Evolutionary conservation across 2,329 filamentous ascomycete species (phyloP).

Genomic region (Colletotrichum sp.): DNA sequence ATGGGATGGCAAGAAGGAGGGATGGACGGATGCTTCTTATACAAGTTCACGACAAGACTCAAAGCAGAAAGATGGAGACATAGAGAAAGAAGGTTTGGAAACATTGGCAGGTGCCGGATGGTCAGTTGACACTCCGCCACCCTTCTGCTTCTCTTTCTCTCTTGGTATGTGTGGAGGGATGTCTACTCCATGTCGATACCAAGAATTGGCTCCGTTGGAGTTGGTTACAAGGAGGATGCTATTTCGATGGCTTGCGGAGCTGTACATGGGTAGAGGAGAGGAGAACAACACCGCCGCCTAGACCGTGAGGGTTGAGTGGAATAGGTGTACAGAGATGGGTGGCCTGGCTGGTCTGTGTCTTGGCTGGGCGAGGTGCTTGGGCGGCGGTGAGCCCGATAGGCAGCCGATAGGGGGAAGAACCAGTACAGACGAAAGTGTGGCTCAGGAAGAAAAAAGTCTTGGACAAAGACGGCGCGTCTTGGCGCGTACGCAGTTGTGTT

Average conservation of each 20-base stretch:
- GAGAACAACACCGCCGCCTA: background rate
- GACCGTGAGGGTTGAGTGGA: background rate
- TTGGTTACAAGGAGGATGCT: conserved; percentile 1
- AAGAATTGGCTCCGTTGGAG: background rate
- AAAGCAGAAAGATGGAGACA: background rate
- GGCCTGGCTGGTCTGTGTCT: background rate
- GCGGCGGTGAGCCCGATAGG: background rate
- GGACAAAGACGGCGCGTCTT: background rate
- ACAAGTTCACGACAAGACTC: background rate
- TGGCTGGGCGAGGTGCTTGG: background rate
- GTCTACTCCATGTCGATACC: background rate
- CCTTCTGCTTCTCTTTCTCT: background rate
- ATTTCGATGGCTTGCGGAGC: background rate
- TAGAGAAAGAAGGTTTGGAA: background rate
- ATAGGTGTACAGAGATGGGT: background rate
- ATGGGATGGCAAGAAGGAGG: background rate
- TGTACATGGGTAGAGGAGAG: background rate
- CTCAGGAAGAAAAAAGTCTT: background rate
- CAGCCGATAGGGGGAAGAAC: background rate
- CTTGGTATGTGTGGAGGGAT: background rate
- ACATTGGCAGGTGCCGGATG: background rate
- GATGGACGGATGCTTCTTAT: conserved; percentile 8
- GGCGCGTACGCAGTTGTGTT: conserved; percentile 8
- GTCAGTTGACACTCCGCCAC: background rate
- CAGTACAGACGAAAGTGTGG: background rate